Percentiles rank a stretch among this genome's conserved stretches.
phyloP scores from a whole-genome alignment of 495 filamentous ascomycete genomes.

The Beverwykella pulmonaria region DNA sequence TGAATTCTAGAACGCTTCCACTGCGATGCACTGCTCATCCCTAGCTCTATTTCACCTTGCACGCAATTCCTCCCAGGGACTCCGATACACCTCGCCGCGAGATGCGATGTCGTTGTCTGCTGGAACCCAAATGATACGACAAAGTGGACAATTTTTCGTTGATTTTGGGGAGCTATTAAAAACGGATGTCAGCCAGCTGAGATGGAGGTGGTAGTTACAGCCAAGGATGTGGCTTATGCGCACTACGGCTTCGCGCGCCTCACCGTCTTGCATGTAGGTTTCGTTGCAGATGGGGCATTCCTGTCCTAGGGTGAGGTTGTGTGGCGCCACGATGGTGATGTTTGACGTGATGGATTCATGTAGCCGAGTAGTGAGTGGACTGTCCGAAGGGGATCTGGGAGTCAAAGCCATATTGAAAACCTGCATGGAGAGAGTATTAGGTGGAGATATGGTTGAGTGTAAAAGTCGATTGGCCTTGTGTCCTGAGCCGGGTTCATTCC shows the following conservation, averaged over 20 bases:
- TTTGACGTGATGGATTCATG: neutral
- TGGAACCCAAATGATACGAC: constrained; percentile 8
- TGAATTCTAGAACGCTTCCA: no score
- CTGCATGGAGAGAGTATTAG: neutral
- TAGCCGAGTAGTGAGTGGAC: neutral
- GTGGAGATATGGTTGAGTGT: no score
- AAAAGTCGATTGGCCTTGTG: no score
- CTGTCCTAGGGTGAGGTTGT: neutral
- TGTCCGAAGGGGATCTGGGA: neutral
- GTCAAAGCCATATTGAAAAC: neutral
- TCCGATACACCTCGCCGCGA: no score
- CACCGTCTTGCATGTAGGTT: neutral
- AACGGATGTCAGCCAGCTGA: neutral
- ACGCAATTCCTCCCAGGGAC: no score
- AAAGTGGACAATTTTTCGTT: constrained; percentile 19
- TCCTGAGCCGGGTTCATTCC: no score
- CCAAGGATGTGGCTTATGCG: constrained; percentile 6
- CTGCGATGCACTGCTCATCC: no score
- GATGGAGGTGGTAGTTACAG: neutral
- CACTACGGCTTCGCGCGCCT: neutral
- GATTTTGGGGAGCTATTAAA: neutral
- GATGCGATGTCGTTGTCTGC: neutral
- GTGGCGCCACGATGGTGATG: neutral
- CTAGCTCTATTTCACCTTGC: no score
- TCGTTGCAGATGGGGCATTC: constrained; percentile 19